A percentile compares a stretch with the other conserved stretches of the same genome.
phyloP scores from a whole-genome alignment of 129 eudicot genomes.

The Helichrysum umbraculigerum region DNA sequence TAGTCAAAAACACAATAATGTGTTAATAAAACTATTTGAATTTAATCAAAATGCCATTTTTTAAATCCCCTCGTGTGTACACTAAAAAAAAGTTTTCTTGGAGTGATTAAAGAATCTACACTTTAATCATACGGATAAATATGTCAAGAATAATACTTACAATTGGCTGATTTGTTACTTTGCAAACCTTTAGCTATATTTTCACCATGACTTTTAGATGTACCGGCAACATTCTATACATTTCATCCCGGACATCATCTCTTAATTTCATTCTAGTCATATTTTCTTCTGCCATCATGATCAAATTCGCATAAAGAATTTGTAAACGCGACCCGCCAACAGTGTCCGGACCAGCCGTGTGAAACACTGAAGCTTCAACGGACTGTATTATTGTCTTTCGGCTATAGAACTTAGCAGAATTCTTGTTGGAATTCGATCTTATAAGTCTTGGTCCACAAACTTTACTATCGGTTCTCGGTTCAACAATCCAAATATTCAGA shows the following conservation, averaged over 20 bases:
- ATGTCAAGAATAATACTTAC: constrained; percentile 9
- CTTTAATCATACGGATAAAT: neutral
- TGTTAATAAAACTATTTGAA: too few relatives aligned
- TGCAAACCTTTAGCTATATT: constrained; percentile 40
- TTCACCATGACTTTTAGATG: constrained; percentile 50
- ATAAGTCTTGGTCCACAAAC: constrained; percentile 36
- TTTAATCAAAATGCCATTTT: too few relatives aligned
- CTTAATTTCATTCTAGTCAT: constrained; percentile 33
- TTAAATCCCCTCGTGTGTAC: too few relatives aligned
- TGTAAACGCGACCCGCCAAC: constrained; percentile 82
- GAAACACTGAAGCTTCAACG: constrained; percentile 38
- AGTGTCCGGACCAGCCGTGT: constrained; percentile 59
- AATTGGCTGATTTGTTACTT: neutral
- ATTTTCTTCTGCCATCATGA: constrained; percentile 55
- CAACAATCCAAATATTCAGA: constrained; percentile 29
- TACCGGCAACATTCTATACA: constrained; percentile 74
- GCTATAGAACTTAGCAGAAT: constrained; percentile 46
- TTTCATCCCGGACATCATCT: constrained; percentile 40
- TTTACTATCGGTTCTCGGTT: constrained; percentile 14
- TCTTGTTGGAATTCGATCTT: constrained; percentile 26
- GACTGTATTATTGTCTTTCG: constrained; percentile 23
- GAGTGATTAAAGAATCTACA: neutral
- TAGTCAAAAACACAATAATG: too few relatives aligned
- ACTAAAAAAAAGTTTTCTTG: too few relatives aligned
- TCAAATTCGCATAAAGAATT: constrained; percentile 67